A percentile compares a stretch with the other conserved stretches of the same genome.
These are phyloP conservation scores for Didymellaceae sp. DNA, from an alignment of 2,329 filamentous ascomycete species.

Conservation along the genomic window DNA sequence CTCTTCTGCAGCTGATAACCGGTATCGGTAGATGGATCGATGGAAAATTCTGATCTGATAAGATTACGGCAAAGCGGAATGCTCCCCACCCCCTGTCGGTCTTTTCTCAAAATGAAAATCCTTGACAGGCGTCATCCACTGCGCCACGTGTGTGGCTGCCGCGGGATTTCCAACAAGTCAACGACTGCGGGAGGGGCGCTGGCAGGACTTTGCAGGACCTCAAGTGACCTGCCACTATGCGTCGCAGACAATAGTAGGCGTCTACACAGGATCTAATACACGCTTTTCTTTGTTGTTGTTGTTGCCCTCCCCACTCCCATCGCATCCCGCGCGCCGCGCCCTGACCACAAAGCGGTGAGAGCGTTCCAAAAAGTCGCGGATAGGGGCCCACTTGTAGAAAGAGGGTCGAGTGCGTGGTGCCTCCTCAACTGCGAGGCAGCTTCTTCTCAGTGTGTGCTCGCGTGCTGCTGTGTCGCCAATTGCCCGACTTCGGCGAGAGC, in stretches of 20 bases:
- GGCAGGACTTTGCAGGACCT: not conserved
- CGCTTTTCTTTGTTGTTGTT: constrained; percentile 6
- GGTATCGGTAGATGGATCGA: constrained; percentile 5
- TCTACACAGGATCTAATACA: not conserved
- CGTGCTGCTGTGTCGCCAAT: constrained; percentile 21
- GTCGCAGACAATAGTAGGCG: constrained; percentile 5
- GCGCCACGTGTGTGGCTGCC: not conserved
- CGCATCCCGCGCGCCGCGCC: constrained; percentile 16
- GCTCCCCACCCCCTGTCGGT: not conserved
- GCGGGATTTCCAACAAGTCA: constrained; percentile 4
- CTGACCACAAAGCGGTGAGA: constrained; percentile 20
- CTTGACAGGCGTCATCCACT: not conserved
- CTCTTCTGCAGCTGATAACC: constrained; percentile 3
- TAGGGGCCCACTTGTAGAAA: constrained; percentile 17
- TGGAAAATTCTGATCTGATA: not conserved
- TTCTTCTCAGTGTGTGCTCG: constrained; percentile 16
- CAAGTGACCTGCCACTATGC: not conserved
- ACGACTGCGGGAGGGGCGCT: not conserved
- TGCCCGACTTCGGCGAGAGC: constrained; percentile 13
- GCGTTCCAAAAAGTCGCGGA: constrained; percentile 17
- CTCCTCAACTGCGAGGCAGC: constrained; percentile 3
- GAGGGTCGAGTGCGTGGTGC: constrained; percentile 14
- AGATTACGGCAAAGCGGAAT: not conserved
- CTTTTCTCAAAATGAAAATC: not conserved
- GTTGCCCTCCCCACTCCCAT: not conserved